Conservation (phyloP, 2,329 filamentous ascomycete species). For the Ascochyta pisi region DNA sequence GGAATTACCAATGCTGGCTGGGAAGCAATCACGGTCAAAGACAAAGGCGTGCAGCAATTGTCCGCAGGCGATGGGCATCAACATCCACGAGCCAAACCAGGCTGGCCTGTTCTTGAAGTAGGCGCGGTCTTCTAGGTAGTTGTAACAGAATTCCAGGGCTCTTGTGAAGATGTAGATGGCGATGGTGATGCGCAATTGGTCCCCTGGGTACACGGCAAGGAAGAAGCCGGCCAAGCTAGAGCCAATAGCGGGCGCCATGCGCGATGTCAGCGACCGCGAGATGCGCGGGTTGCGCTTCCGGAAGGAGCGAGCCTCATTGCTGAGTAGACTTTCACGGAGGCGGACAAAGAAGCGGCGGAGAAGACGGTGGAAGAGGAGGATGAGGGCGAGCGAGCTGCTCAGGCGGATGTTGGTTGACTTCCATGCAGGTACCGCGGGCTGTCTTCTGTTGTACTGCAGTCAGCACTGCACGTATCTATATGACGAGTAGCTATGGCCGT, state of each 20-base stretch:
- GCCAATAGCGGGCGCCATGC: conserved; percentile 86
- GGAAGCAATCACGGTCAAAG: conserved; percentile 61
- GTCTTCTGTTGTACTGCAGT: conserved; percentile 34
- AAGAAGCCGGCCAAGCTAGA: conserved; percentile 86
- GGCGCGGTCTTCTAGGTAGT: conserved; percentile 75
- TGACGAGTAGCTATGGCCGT: too few species aligned
- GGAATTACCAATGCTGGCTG: conserved; percentile 67
- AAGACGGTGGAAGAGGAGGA: conserved; percentile 86
- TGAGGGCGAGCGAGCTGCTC: conserved; percentile 81
- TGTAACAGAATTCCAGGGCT: conserved; percentile 86
- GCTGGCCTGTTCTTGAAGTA: conserved; percentile 72
- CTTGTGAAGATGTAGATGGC: conserved; percentile 83
- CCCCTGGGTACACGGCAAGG: conserved; percentile 75
- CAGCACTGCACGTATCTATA: conserved; percentile 24
- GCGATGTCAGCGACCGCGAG: conserved; percentile 76
- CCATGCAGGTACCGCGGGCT: conserved; percentile 51
- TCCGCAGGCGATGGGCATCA: conserved; percentile 58
- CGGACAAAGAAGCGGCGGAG: conserved; percentile 89
- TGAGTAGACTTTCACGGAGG: conserved; percentile 78
- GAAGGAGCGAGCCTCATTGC: conserved; percentile 81
- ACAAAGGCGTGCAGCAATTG: conserved; percentile 60
- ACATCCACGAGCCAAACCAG: conserved; percentile 62
- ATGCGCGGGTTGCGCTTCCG: conserved; percentile 81
- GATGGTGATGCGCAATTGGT: conserved; percentile 77
- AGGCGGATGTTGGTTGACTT: conserved; percentile 75